Base-by-base conservation (phyloP, 306 rosid species). In the Clitoria ternatea region DNA sequence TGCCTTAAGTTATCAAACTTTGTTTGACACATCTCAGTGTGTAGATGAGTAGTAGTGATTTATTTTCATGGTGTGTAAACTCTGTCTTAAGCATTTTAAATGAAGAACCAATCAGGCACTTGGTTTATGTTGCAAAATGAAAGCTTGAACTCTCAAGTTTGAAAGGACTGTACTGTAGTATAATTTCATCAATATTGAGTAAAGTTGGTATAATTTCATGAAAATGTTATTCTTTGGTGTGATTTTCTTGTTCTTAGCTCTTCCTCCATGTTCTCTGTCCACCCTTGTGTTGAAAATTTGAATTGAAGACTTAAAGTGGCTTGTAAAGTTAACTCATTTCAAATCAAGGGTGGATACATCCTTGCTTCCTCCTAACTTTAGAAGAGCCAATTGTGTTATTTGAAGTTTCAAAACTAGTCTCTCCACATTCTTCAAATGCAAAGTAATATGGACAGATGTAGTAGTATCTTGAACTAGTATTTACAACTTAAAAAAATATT, bases 41-140 rank as follows among this genome's bases (percentile, higher is more conserved):
- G n/a, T n/a, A n/a, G n/a, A n/a, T n/a, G n/a, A n/a, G n/a, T n/a
- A n/a, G n/a, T n/a, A n/a, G n/a, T n/a, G n/a, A n/a, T n/a, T n/a
- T n/a, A n/a, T n/a, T n/a, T n/a, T n/a, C n/a, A n/a, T n/a, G n/a
- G n/a, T n/a, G n/a, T n/a, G n/a, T n/a, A n/a, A n/a, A n/a, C n/a
- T n/a, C n/a, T n/a, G n/a, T n/a, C n/a, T n/a, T n/a, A n/a, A n/a
- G n/a, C n/a, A n/a, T n/a, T n/a, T n/a, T n/a, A n/a, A n/a, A n/a
- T n/a, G n/a, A n/a, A n/a, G n/a, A n/a, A n/a, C n/a, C n/a, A n/a
- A n/a, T n/a, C n/a, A n/a, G n/a, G n/a, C n/a, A n/a, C n/a, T 26
- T 23, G 49, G 52, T 61, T 61, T 23, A 18, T 61, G 30, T 62
- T 54, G 23, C 64, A 27, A 74, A 39, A 73, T 39, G 20, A 52